Conservation (phyloP, 805 yeast genomes). For the Saccharomycopsis vini region DNA sequence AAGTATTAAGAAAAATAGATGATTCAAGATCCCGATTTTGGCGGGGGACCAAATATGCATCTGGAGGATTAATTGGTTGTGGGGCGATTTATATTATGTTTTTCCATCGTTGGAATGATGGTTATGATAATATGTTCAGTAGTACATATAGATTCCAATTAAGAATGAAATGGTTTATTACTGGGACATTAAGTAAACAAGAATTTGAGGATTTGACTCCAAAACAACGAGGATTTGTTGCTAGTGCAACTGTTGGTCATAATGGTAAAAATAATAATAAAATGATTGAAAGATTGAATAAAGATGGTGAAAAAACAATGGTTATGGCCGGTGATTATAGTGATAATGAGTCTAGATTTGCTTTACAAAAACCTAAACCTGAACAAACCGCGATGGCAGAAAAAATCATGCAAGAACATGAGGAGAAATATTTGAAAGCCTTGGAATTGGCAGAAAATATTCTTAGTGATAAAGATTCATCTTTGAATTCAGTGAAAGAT, state of each 20-base stretch:
- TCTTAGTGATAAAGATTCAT: slow-evolving; percentile 11
- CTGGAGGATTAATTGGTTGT: slow-evolving; percentile 39
- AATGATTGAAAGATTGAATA: slow-evolving; percentile 25
- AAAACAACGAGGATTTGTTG: slow-evolving; percentile 28
- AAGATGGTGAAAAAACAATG: slow-evolving; percentile 22
- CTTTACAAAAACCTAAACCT: slow-evolving; percentile 59
- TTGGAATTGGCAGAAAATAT: slow-evolving; percentile 35
- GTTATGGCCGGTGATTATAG: slow-evolving; percentile 12
- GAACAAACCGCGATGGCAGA: slow-evolving; percentile 71
- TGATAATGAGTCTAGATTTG: slow-evolving; percentile 34
- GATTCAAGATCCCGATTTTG: slow-evolving; percentile 41
- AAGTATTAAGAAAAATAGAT: slow-evolving; percentile 53
- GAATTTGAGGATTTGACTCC: slow-evolving; percentile 58
- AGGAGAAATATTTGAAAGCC: slow-evolving; percentile 43
- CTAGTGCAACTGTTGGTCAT: slow-evolving; percentile 29
- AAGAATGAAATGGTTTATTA: slow-evolving; percentile 40
- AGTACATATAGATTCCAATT: slow-evolving; percentile 57
- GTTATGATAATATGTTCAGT: slow-evolving; percentile 65
- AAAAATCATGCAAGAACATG: slow-evolving; percentile 56
- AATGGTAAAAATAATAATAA: slow-evolving; percentile 27
- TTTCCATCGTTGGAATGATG: slow-evolving; percentile 79
- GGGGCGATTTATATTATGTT: slow-evolving; percentile 54
- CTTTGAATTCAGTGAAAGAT: too few species aligned
- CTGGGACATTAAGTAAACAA: slow-evolving; percentile 46
- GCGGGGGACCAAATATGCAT: slow-evolving; percentile 52